phyloP scores from a whole-genome alignment of 371 early-diverging fungal genomes.

The Aphelidium insulamus region DNA sequence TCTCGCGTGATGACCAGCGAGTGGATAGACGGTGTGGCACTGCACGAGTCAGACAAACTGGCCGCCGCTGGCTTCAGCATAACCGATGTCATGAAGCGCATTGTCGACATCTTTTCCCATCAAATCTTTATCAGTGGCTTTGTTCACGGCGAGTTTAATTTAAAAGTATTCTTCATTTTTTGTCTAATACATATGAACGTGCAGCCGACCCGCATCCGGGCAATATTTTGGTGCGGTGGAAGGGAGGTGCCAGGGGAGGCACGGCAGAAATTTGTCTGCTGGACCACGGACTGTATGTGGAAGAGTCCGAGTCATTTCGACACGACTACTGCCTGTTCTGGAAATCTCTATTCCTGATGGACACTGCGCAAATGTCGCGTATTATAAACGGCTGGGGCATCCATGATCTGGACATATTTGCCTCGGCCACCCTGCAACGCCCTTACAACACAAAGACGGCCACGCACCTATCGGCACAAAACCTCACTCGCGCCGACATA shows the following conservation, averaged over 20 bases:
- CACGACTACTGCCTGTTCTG: slow-evolving; percentile 59
- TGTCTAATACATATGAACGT: background rate
- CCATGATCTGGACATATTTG: slow-evolving; percentile 51
- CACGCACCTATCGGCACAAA: no score
- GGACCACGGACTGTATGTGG: slow-evolving; percentile 79
- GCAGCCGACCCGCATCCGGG: slow-evolving; percentile 63
- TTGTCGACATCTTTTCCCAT: slow-evolving; percentile 62
- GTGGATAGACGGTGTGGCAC: slow-evolving; percentile 53
- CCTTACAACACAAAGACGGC: slow-evolving; percentile 37
- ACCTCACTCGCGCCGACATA: slow-evolving; percentile 20
- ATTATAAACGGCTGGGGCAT: slow-evolving; percentile 68
- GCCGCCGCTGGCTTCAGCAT: no score
- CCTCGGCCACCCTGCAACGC: slow-evolving; percentile 51
- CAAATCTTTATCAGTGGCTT: slow-evolving; percentile 74
- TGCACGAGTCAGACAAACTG: no score
- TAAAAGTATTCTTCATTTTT: background rate
- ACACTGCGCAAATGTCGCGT: slow-evolving; percentile 24
- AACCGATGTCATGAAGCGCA: slow-evolving; percentile 39
- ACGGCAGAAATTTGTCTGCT: slow-evolving; percentile 43
- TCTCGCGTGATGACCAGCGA: slow-evolving; percentile 57
- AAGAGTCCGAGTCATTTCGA: slow-evolving; percentile 44
- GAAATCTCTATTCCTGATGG: slow-evolving; percentile 55
- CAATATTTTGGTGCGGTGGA: slow-evolving; percentile 53
- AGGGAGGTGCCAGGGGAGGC: no score
- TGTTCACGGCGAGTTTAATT: slow-evolving; percentile 42